Conservation (phyloP, 179 eudicot species). For the Camellia oleifera region DNA sequence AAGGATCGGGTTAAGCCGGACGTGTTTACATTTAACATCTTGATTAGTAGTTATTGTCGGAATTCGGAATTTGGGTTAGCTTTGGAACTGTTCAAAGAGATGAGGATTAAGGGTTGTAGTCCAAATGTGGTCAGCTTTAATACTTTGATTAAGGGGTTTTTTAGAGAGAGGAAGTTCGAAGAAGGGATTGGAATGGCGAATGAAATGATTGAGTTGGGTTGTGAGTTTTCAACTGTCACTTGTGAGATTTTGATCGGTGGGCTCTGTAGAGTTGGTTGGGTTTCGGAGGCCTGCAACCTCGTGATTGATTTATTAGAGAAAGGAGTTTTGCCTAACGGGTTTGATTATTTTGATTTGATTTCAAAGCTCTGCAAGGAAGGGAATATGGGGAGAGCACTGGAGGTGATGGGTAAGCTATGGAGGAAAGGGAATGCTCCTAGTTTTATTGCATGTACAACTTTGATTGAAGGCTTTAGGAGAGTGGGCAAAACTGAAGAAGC, state of each 20-base stretch:
- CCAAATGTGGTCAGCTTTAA: conserved; percentile 93
- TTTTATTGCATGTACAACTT: conserved; percentile 68
- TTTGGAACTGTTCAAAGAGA: conserved; percentile 74
- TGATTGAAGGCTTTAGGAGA: conserved; percentile 74
- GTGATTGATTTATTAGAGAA: conserved; percentile 65
- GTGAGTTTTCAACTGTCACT: conserved; percentile 56
- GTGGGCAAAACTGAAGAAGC: conserved; percentile 46
- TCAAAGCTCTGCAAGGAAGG: conserved; percentile 57
- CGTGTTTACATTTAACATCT: conserved; percentile 71
- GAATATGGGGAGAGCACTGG: conserved; percentile 51
- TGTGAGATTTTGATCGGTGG: conserved; percentile 83
- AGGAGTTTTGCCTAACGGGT: conserved; percentile 54
- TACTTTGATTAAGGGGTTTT: conserved; percentile 81
- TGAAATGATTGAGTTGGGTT: conserved; percentile 82
- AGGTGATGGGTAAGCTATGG: conserved; percentile 68
- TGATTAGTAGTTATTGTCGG: conserved; percentile 76
- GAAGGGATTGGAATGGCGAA: conserved; percentile 76
- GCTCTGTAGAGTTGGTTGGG: conserved; percentile 52
- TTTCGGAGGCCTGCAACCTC: conserved; percentile 55
- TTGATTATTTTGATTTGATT: conserved; percentile 55
- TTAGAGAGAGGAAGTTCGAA: conserved; percentile 58
- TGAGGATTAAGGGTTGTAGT: conserved; percentile 62
- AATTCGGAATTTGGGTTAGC: conserved; percentile 47
- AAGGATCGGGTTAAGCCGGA: conserved; percentile 79
- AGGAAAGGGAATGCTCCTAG: conserved; percentile 58